phyloP scores from a whole-genome alignment of 345 rosid species.

The Kandelia obovata region DNA sequence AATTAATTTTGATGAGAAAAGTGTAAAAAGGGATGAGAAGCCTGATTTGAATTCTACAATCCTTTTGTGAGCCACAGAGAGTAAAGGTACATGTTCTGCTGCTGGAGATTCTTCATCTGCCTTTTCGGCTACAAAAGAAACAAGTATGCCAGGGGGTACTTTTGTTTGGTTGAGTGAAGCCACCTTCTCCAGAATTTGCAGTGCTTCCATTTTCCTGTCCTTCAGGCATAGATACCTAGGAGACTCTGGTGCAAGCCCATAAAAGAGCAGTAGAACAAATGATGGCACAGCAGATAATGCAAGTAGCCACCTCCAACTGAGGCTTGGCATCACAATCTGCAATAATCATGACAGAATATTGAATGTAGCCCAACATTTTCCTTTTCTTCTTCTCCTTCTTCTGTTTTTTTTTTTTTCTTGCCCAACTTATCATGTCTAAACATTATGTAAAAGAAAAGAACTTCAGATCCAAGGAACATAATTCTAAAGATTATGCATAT shows the following conservation, averaged over 20 bases:
- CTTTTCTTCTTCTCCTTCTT: too few relatives aligned
- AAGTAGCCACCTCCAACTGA: background rate
- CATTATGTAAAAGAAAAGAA: background rate
- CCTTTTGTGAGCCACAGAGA: conserved; percentile 10
- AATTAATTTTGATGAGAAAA: conserved; percentile 22
- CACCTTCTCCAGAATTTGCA: conserved; percentile 20
- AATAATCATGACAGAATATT: background rate
- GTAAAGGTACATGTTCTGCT: conserved; percentile 11
- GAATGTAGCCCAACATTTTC: too few relatives aligned
- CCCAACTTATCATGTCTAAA: background rate
- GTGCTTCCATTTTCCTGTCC: conserved; percentile 16
- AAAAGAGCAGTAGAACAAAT: conserved; percentile 9
- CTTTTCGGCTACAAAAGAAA: background rate
- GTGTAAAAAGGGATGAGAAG: conserved; percentile 17
- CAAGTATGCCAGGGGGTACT: conserved; percentile 22
- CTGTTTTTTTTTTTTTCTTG: too few relatives aligned
- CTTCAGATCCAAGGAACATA: too few relatives aligned
- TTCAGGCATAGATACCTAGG: conserved; percentile 25
- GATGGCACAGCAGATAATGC: background rate
- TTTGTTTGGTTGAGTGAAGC: conserved; percentile 15
- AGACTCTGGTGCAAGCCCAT: conserved; percentile 17
- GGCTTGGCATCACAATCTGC: background rate
- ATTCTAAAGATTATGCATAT: too few relatives aligned
- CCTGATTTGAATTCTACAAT: background rate
- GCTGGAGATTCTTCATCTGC: conserved; percentile 13